A percentile compares a stretch with the other conserved stretches of the same genome.
Evolutionary conservation across 768 basidiomycete genomes (phyloP).

Genomic region (Tylopilus subfusipes): DNA sequence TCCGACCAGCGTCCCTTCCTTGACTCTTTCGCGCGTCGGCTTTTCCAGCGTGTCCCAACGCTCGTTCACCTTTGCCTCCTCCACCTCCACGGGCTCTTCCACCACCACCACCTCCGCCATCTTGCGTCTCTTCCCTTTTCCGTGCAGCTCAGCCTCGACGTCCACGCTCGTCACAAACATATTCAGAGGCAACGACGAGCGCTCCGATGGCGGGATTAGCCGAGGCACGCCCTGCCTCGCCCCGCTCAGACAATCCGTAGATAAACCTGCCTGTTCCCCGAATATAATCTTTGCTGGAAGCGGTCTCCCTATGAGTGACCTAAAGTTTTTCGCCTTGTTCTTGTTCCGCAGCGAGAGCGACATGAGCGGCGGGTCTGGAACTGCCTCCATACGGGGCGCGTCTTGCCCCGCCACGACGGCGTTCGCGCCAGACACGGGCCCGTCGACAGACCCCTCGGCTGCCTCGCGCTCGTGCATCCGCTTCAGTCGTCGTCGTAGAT

Average conservation of each 20-base stretch:
- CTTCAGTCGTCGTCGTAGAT: conserved; percentile 53
- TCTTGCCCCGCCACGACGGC: conserved; percentile 20
- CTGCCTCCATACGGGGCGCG: background rate
- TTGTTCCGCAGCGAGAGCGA: conserved; percentile 59
- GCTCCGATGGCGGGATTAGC: conserved; percentile 63
- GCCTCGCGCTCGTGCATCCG: conserved; percentile 31
- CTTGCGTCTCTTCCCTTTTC: conserved; percentile 37
- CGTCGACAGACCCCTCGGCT: conserved; percentile 15
- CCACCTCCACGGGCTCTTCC: too few species aligned
- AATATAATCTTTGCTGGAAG: conserved; percentile 57
- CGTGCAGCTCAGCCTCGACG: conserved; percentile 47
- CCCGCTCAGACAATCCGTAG: background rate
- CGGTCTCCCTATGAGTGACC: conserved; percentile 42
- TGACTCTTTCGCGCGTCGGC: conserved; percentile 26
- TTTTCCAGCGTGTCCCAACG: conserved; percentile 20
- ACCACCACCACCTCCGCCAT: conserved; percentile 17
- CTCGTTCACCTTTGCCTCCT: conserved; percentile 9
- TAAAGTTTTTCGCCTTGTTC: conserved; percentile 72
- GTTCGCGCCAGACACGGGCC: conserved; percentile 41
- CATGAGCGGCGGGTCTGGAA: conserved; percentile 31
- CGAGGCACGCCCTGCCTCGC: conserved; percentile 21
- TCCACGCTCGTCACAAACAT: conserved; percentile 72
- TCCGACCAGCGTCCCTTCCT: conserved; percentile 36
- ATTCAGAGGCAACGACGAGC: conserved; percentile 52
- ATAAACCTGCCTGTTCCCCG: conserved; percentile 17